Evolutionary conservation across 177 flowering plant genomes (phyloP), one percentile per base, ranked within the genome.

Genomic region (Vitis hybrid): DNA sequence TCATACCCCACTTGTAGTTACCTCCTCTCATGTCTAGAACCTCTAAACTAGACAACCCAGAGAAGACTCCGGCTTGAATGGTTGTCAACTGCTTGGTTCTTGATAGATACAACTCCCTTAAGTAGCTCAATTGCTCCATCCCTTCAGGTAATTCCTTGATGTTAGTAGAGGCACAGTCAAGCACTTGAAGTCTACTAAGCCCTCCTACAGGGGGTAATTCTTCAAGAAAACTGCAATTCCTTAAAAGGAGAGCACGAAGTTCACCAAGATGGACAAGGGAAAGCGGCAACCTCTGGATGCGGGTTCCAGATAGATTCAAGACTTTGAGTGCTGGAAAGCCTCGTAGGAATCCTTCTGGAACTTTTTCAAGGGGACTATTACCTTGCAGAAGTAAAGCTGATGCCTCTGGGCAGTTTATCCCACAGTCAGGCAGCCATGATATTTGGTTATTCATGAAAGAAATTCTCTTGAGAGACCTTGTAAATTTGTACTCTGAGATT

Each of bases 341-440:
- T 34, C 26, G 45, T 8, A 79, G 64, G 73, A 79, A 76, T 4
- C 52, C 30, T 2, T 70, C 67, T 7, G 70, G 77, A 34, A 69
- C 50, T 5, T 11, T 70, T 26, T 64, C 21, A 2, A 73, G 60
- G 17, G 66, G 70, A 34, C 1, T 40, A 7, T 76, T 79, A n/a
- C 66, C 72, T 70, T 73, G 77, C 0, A 79, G 77, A 11, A 75
- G 17, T 54, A 79, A 67, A 59, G 54, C 63, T 3, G 78, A 70
- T 13, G 56, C 70, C 58, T 74, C 45, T 26, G 80, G 56, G 69
- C 30, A 66, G 3, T 75, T 67, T 45, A 68, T 60, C 61, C 32
- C 8, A 2, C 15, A 21, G 12, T 2, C 7, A 19, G 71, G 71
- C 56, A 73, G 14, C 30, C 15, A 52, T 11, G 8, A 7, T 14